A percentile compares a stretch with the other conserved stretches of the same genome.
Conservation (phyloP, 208 protist genomes). For the Wallacemonas sp. region DNA sequence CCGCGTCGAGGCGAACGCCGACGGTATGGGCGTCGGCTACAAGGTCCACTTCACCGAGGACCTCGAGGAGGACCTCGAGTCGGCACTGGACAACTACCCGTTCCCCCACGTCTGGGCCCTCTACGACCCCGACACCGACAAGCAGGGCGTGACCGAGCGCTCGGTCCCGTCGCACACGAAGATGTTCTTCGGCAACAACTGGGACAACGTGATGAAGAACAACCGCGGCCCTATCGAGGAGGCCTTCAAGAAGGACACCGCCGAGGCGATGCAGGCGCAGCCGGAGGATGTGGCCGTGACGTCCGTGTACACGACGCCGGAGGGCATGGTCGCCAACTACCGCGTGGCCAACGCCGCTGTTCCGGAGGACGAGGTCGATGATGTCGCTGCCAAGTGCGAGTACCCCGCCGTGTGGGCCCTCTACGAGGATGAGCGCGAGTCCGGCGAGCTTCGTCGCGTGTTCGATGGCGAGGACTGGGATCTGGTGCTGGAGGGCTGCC, state of each 20-base stretch:
- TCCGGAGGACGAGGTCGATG: constrained; percentile 19
- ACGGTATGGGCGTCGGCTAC: constrained; percentile 37
- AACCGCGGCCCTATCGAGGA: constrained; percentile 21
- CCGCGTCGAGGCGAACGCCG: constrained; percentile 17
- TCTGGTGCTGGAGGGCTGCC: constrained; percentile 33
- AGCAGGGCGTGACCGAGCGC: constrained; percentile 15
- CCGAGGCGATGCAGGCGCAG: constrained; percentile 22
- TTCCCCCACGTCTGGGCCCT: constrained; percentile 34
- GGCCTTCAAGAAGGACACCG: constrained; percentile 38
- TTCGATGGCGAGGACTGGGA: constrained; percentile 28
- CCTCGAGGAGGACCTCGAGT: constrained; percentile 17
- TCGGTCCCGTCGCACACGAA: constrained; percentile 21
- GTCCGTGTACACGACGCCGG: constrained; percentile 21
- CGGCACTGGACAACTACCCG: constrained; percentile 18
- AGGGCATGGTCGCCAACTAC: constrained; percentile 31
- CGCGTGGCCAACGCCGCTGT: constrained; percentile 13
- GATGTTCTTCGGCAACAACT: constrained; percentile 26
- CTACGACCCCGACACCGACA: constrained; percentile 19
- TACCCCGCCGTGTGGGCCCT: constrained; percentile 16
- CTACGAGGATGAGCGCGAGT: constrained; percentile 27
- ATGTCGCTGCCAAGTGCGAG: constrained; percentile 23
- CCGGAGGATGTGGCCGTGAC: constrained; percentile 21
- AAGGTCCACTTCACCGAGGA: constrained; percentile 26
- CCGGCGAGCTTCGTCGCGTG: constrained; percentile 32
- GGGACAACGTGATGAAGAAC: constrained; percentile 18